Evolutionary conservation across 2,329 filamentous ascomycete species (phyloP), one percentile per base, ranked within the genome.

Genomic region (Cryphonectria parasitica): DNA sequence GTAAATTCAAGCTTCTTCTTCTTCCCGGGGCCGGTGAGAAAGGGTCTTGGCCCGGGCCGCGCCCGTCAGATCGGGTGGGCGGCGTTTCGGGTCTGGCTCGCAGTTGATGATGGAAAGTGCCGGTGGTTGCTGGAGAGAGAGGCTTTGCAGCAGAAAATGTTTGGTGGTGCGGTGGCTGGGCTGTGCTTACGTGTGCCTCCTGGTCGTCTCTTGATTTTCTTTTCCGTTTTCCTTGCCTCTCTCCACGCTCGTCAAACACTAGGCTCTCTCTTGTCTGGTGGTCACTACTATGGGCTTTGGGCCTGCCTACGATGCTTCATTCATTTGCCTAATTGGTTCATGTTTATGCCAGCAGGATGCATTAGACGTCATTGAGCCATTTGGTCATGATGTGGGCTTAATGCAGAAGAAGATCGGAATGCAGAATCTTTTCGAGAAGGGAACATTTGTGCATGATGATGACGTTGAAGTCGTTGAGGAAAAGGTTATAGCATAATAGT

Each of bases 121-220:
- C 56, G 56, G 31, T 31, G 56, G 56, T 15, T 60, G 49, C 25
- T 56, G 52, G 36, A 39, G 36, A 11, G 8, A 22, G 19, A n/a
- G 45, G 19, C 45, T n/a, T 49, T 49, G 45, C 45, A n/a, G 22
- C 22, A 7, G 45, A n/a, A n/a, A 45, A 45, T 28, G 52, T 28
- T 56, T 56, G 11, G 10, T 31, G n/a, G 52, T 56, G n/a, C 15
- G 54, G 17, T 58, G 15, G 54, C 25, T 28, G 15, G 25, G 13
- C n/a, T 25, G 63, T 34, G 63, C 63, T 64, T 28, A 64, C 43
- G 63, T 64, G 63, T 49, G 63, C 63, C 63, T 45, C 63, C 63
- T 64, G 41, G 43, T 52, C 43, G 43, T 31, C 49, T 28, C 28
- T 19, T 28, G 25, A 28, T 28, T 28, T 54, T 25, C n/a, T 52